Percentiles rank a stretch among this genome's conserved stretches.
phyloP scores from a whole-genome alignment of 1,284 basidiomycete genomes.

The Flammula alnicola region DNA sequence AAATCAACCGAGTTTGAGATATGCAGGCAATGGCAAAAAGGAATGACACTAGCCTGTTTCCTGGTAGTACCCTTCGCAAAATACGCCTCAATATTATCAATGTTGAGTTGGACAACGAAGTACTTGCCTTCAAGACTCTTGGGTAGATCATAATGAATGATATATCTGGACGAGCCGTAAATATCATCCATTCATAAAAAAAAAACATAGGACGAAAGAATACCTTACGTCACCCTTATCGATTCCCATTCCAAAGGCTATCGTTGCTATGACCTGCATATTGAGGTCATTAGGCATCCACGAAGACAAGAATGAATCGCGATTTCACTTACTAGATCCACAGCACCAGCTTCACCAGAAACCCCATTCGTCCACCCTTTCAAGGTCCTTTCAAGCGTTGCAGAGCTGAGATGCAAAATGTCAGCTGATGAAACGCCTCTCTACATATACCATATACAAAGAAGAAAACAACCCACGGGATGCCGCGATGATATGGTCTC shows the following conservation, averaged over 20 bases:
- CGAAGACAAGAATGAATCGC: not conserved
- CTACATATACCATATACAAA: not conserved
- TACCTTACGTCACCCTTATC: slow-evolving; percentile 84
- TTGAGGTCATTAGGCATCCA: not conserved
- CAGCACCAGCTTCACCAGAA: slow-evolving; percentile 49
- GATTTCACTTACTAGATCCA: slow-evolving; percentile 59
- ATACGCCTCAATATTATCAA: too few relatives aligned
- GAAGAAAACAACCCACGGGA: slow-evolving; percentile 43
- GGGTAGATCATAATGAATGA: slow-evolving; percentile 81
- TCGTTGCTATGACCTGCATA: slow-evolving; percentile 50
- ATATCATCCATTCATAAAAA: not conserved
- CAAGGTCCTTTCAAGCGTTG: slow-evolving; percentile 62
- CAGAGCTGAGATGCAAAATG: slow-evolving; percentile 40
- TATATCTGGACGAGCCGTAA: slow-evolving; percentile 51
- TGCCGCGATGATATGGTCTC: slow-evolving; percentile 76
- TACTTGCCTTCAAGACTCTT: slow-evolving; percentile 82
- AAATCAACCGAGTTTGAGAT: slow-evolving; percentile 7
- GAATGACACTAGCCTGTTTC: slow-evolving; percentile 67
- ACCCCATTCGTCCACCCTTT: slow-evolving; percentile 66
- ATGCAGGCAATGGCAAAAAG: too few relatives aligned
- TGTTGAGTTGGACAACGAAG: too few relatives aligned
- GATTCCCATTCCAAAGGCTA: slow-evolving; percentile 91
- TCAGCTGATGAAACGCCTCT: too few relatives aligned
- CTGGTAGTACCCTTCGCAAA: slow-evolving; percentile 92
- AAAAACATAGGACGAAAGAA: not conserved